Evolutionary conservation across 306 rosid genomes (phyloP), one percentile per base, ranked within the genome.

Genomic region (Heteromeles arbutifolia): DNA sequence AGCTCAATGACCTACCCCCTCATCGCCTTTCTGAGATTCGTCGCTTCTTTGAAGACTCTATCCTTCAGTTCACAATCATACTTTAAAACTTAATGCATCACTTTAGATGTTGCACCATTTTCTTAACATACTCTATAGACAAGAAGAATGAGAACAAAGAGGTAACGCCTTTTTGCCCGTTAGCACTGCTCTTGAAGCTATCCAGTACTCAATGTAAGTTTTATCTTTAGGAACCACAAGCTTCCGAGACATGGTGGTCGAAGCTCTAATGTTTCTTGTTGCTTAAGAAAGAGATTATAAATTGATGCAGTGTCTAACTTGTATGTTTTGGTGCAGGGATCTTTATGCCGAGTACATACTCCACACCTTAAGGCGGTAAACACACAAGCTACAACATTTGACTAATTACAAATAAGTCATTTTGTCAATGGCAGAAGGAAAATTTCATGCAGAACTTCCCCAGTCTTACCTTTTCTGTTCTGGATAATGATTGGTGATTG

Each of bases 11-110:
- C 85, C 98, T 92, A 57, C 78, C 96, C 26, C 98, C 99, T 72
- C 99, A 96, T 77, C 99, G 99, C 79, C 92, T 96, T 56, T 75
- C 88, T 9, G 99, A 96, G 84, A 96, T 96, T 25, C 88, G 96
- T 2, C 92, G 97, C 77, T 96, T 96, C 93, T 96, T 96, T 66
- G 99, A 96, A 89, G 98, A 96, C 79, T 96, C 97, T 90, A 95
- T 86, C 92, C 93, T 89, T 89, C 54, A 5, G 54, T 50, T 84
- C 19, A 25, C 31, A 72, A 66, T 43, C 31, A 48, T 24, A 37
- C 24, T 29, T 62, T 69, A 54, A 70, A 32, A 65, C 72, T 65
- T 56, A 56, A 66, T 74, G 67, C 79, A 28, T 12, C 31, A 45
- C 50, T 32, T 19, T 21, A 62, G 66, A 37, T 45, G 54, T 28